Evolutionary conservation across 208 protist genomes (phyloP).

Genomic region (Crithidia brevicula): DNA sequence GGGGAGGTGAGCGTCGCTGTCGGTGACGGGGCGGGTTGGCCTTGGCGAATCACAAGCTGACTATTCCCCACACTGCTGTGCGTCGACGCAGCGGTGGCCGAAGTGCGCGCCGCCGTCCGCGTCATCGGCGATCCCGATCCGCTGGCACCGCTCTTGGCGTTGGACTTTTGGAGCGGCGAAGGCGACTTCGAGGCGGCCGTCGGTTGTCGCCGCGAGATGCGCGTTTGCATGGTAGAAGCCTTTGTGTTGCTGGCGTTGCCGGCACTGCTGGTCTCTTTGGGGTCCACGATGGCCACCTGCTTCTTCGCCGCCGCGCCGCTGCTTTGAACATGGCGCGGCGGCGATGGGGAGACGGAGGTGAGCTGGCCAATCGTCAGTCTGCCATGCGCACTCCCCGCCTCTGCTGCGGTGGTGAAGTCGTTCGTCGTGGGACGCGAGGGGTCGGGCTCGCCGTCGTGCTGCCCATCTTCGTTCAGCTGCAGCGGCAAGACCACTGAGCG

Average conservation of each 20-base stretch:
- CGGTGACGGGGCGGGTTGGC: background rate
- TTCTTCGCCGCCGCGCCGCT: background rate
- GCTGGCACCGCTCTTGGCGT: background rate
- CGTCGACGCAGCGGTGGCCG: background rate
- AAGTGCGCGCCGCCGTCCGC: background rate
- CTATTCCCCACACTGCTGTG: background rate
- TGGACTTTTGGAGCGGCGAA: background rate
- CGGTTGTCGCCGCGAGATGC: background rate
- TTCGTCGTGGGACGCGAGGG: constrained; percentile 16
- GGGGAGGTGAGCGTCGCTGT: background rate
- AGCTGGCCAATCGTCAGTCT: constrained; percentile 12
- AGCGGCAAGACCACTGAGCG: background rate
- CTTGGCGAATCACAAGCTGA: constrained; percentile 14
- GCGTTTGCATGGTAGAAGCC: background rate
- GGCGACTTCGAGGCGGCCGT: background rate
- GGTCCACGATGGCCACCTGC: constrained; percentile 5
- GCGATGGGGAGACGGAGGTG: constrained; percentile 23
- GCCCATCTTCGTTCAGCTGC: background rate
- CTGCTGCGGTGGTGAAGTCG: background rate
- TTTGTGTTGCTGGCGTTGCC: background rate
- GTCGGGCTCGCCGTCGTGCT: background rate
- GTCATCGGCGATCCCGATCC: background rate
- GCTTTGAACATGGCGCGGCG: background rate
- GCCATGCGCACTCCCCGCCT: background rate
- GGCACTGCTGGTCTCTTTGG: background rate